Conservation (phyloP, 169 alveolate genomes). For the Ichthyophthirius multifiliis region DNA sequence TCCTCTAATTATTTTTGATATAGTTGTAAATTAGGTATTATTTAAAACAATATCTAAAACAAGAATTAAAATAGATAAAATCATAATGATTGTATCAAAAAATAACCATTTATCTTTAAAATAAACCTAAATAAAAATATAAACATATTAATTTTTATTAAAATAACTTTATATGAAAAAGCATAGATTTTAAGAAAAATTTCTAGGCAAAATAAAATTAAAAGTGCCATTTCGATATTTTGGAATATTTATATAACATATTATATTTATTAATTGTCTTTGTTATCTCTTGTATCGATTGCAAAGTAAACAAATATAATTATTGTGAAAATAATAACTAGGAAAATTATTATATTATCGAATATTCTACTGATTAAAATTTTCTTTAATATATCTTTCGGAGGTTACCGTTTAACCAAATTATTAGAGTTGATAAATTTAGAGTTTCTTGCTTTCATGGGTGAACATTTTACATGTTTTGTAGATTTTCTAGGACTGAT, state of each 20-base stretch:
- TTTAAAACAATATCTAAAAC: slow-evolving; percentile 8
- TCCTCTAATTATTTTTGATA: slow-evolving; percentile 22
- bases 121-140: no score
- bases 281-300: slow-evolving; percentile 12
- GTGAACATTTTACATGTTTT: no score
- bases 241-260: background rate
- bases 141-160: no score
- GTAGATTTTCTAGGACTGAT: no score
- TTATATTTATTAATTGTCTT: background rate
- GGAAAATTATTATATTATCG: background rate
- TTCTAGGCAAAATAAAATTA: slow-evolving; percentile 19
- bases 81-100: slow-evolving; percentile 23
- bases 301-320: slow-evolving; percentile 24
- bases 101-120: slow-evolving; percentile 7
- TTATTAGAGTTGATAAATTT: no score
- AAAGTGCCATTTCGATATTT: slow-evolving; percentile 11
- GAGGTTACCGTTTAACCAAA: no score
- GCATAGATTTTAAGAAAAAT: background rate
- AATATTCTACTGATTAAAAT: background rate
- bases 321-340: slow-evolving; percentile 17
- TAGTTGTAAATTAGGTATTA: slow-evolving; percentile 5
- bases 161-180: background rate
- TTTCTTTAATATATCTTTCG: no score
- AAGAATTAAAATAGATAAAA: slow-evolving; percentile 3
- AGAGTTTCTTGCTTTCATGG: no score